phyloP scores from a whole-genome alignment of 805 yeast genomes.

The Kockiozyma suomiensis region DNA sequence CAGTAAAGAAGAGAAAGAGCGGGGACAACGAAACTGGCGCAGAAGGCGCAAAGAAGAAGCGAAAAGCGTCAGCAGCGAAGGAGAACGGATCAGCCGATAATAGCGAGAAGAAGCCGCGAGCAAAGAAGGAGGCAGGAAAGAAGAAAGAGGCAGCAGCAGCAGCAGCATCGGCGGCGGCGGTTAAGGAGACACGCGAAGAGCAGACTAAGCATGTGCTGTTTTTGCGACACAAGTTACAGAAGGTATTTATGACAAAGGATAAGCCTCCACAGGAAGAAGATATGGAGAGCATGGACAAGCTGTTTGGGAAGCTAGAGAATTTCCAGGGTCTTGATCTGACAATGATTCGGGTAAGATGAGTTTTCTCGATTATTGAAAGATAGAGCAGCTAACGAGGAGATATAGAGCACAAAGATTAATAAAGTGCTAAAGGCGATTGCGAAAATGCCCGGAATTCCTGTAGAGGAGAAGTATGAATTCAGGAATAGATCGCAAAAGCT shows the following conservation, averaged over 20 bases:
- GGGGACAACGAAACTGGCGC: conserved; percentile 5
- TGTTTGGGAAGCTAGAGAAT: conserved; percentile 38
- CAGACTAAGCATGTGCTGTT: conserved; percentile 35
- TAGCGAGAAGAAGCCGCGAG: conserved; percentile 25
- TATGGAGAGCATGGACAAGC: conserved; percentile 38
- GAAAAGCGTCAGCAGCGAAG: conserved; percentile 3
- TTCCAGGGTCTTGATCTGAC: conserved; percentile 39
- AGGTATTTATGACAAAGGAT: conserved; percentile 37
- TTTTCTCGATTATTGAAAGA: background rate
- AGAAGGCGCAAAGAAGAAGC: conserved; percentile 10
- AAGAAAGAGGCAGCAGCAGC: conserved; percentile 23
- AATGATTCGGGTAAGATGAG: conserved; percentile 35
- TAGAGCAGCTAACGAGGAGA: too few species aligned
- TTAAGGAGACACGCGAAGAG: conserved; percentile 24
- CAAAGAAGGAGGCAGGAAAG: conserved; percentile 17
- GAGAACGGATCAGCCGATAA: conserved; percentile 16
- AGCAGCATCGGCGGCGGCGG: conserved; percentile 16
- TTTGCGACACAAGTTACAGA: conserved; percentile 42
- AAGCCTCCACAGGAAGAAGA: conserved; percentile 38
- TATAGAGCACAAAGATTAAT: conserved; percentile 40
- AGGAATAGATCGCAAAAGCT: conserved; percentile 37
- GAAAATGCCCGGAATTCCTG: conserved; percentile 39
- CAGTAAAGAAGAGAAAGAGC: conserved; percentile 14
- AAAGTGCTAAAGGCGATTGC: conserved; percentile 42
- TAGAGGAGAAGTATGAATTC: conserved; percentile 40